Conservation (phyloP, 2,329 filamentous ascomycete genomes). For the Cladosporium phlei region DNA sequence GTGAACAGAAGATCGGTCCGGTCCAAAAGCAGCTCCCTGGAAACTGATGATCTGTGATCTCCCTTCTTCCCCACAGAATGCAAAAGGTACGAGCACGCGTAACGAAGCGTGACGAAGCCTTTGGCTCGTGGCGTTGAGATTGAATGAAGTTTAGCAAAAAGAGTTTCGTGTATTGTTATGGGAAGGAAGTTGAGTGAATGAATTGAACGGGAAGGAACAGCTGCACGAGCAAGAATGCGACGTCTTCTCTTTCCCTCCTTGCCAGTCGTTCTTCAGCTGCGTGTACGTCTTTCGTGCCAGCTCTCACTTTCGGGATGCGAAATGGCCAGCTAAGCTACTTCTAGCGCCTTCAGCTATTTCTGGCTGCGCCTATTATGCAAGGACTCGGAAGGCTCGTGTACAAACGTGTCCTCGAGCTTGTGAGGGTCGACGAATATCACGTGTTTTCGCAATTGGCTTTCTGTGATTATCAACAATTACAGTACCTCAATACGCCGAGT, state of each 20-base stretch:
- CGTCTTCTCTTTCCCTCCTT: neutral
- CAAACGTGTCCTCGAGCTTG: neutral
- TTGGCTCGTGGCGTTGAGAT: neutral
- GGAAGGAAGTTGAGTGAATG: neutral
- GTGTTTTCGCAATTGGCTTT: no score
- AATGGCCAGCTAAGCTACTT: conserved; percentile 10
- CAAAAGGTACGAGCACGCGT: neutral
- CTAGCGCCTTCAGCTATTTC: conserved; percentile 4
- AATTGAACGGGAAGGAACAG: neutral
- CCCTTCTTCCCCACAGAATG: conserved; percentile 7
- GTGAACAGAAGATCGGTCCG: neutral
- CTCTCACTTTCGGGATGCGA: neutral
- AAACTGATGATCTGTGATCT: conserved; percentile 5
- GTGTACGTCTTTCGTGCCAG: no score
- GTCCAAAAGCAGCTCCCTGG: conserved; percentile 1
- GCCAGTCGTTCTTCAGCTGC: neutral
- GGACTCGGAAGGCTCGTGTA: conserved; percentile 6
- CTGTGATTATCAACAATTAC: no score
- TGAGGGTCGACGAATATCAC: neutral
- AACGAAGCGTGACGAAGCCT: neutral
- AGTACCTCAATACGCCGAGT: no score
- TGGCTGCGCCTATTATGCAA: conserved; percentile 3
- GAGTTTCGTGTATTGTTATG: no score
- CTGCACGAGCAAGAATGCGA: neutral
- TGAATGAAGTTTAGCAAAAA: neutral